Conservation (phyloP, 2,329 filamentous ascomycete species). For the Xylariaceae sp. region DNA sequence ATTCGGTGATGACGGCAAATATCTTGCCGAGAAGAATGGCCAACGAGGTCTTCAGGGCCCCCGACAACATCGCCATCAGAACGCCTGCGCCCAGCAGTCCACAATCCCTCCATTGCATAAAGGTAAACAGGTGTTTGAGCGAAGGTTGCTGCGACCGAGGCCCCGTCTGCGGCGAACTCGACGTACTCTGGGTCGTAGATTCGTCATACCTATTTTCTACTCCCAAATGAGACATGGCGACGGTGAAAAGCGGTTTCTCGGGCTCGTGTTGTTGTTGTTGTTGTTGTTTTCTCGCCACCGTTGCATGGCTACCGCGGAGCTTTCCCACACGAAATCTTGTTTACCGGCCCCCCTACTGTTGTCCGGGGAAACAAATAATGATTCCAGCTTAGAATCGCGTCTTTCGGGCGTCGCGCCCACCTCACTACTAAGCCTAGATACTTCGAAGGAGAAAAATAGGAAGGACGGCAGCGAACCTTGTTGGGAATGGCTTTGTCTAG, state of each 20-base stretch:
- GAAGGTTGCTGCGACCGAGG: constrained; percentile 9
- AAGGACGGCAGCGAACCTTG: neutral
- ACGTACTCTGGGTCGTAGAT: neutral
- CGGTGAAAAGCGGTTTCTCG: neutral
- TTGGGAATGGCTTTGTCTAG: neutral
- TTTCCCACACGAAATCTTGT: neutral
- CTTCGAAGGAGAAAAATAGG: neutral
- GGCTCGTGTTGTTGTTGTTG: neutral
- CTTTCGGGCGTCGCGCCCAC: neutral
- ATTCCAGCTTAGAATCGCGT: neutral
- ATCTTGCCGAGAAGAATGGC: constrained; percentile 74
- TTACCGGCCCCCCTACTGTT: neutral
- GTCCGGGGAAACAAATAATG: neutral
- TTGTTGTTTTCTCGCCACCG: no score
- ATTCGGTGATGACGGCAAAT: constrained; percentile 71
- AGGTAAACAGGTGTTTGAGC: constrained; percentile 64
- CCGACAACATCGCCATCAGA: constrained; percentile 59
- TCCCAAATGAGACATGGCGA: neutral
- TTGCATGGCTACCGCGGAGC: neutral
- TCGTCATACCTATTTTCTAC: neutral
- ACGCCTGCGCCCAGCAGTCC: constrained; percentile 58
- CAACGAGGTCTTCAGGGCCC: constrained; percentile 65
- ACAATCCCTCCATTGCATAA: constrained; percentile 66
- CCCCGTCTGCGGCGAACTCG: constrained; percentile 4
- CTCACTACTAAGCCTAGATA: neutral